Percentiles rank a stretch among this genome's conserved stretches.
phyloP scores from a whole-genome alignment of 106 monocot species.

The Hemerocallis citrina region DNA sequence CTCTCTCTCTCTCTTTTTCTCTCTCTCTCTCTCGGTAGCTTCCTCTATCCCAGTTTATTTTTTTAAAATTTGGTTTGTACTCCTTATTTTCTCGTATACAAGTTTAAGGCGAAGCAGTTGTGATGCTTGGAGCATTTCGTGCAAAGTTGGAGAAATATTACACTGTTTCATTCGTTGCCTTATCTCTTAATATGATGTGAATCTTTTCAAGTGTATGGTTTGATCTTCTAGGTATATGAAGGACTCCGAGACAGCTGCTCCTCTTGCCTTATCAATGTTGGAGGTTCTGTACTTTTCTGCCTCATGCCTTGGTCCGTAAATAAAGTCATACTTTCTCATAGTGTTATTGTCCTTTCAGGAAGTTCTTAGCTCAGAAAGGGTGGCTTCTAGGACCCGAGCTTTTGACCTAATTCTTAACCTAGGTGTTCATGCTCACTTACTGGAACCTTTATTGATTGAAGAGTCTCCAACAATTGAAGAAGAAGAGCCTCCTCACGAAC shows the following conservation, averaged over 20 bases:
- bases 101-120: too few relatives aligned
- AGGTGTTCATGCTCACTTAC: slow-evolving; percentile 89
- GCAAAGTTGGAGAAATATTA: too few relatives aligned
- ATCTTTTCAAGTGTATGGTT: neutral
- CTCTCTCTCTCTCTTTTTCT: too few relatives aligned
- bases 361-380: slow-evolving; percentile 64
- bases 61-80: too few relatives aligned
- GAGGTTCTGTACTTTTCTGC: slow-evolving; percentile 55
- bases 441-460: slow-evolving; percentile 80
- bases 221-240: slow-evolving; percentile 86
- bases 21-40: too few relatives aligned
- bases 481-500: slow-evolving; percentile 37
- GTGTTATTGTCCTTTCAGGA: slow-evolving; percentile 44
- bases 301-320: neutral
- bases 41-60: too few relatives aligned
- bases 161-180: too few relatives aligned
- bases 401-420: slow-evolving; percentile 94
- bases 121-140: too few relatives aligned
- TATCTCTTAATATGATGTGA: neutral
- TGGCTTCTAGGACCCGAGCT: slow-evolving; percentile 55
- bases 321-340: slow-evolving; percentile 6
- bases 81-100: too few relatives aligned
- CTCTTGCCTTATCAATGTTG: slow-evolving; percentile 83
- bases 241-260: slow-evolving; percentile 70
- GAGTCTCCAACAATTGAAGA: slow-evolving; percentile 44